Base-by-base conservation (phyloP, 129 eudicot species). In the Kitagawia praeruptora region DNA sequence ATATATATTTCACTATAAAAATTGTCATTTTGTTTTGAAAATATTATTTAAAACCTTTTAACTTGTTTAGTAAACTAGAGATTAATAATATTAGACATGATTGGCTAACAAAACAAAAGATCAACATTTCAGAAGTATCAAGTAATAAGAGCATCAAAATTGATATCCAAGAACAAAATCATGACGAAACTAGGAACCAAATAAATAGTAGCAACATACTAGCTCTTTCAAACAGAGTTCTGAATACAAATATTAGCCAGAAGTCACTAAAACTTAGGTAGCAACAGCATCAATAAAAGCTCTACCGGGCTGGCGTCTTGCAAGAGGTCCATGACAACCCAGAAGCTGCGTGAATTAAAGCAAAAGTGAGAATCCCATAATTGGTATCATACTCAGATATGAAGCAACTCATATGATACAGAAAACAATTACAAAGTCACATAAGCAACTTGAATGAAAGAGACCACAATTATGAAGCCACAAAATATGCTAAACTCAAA, bases 311-410 rank as follows among this genome's bases (percentile, higher is more conserved):
- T 88, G 87, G 38, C 97, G 91, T 16, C 80, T 75, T 8, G 96
- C 97, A 78, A 92, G 85, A 16, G 85, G 96, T 41, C 96, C 97
- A 81, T 92, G 97, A 83, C 93, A 88, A 31, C 96, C 96, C 47
- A 90, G 82, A 85, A 90, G 93, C 97, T 92, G 96, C 82, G 90
- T 76, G 13, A 37, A 37, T 6, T 28, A 71, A 70, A 61, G 42
- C 47, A 40, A n/a, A 19, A 4, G n/a, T 5, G 21, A 51, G 42
- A 37, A 37, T 42, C 19, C n/a, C 64, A 39, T 39, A 31, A 38
- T 7, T 39, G 5, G 44, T 38, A 31, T 31, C 41, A 66, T 27
- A 12, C 15, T 31, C 73, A 66, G 9, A 67, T 70, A 70, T 70
- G 23, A 39, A 66, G 28, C 70, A 31, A 70, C n/a, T 70, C 37